Base-by-base conservation (phyloP, 371 early-diverging fungal species). In the Actinomortierella ambigua region DNA sequence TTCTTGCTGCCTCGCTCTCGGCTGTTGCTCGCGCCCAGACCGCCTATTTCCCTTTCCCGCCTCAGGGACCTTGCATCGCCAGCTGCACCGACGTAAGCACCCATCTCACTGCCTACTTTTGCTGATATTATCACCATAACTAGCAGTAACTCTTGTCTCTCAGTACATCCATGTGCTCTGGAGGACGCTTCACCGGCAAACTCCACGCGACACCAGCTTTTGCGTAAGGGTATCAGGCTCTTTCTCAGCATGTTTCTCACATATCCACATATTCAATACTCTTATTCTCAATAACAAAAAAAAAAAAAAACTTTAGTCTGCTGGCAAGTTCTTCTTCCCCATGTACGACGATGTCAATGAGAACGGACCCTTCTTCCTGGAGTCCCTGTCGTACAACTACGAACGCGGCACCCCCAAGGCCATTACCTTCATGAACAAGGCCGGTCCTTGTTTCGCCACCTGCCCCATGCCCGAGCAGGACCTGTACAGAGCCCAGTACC, bases 51-150 rank as follows among this genome's bases (percentile, higher is more conserved):
- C 56, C 55, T 29, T 65, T 65, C 52, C 24, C 55, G 17, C 60
- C 60, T n/a, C 60, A 65, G 50, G 66, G 66, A 18, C n/a, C 66
- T 26, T 65, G 66, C 41, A 41, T 65, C 29, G 44, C 51, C 18
- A 28, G 6, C n/a, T 65, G 65, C 43, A 55, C 55, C 48, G 44
- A 59, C 28, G 65, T 65, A 59, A 59, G 65, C 29, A 24, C 13
- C 41, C 22, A 20, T 48, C 23, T 27, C 20, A 20, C 1, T 40
- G 13, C 14, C 43, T 20, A 47, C 18, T 3, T 39, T 23, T 22
- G 2, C 49, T 14, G 49, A 49, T 24, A 2, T 23, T 22, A 23
- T 49, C 49, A 49, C 14, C 22, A 7, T 20, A 18, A 7, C 8
- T 6, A 8, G 48, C 14, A 18, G n/a, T 18, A 9, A 7, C 48